Evolutionary conservation across 202 grass and related monocot species (phyloP), one percentile per base, ranked within the genome.

Genomic region (Bolboschoenoplectus hybrid): DNA sequence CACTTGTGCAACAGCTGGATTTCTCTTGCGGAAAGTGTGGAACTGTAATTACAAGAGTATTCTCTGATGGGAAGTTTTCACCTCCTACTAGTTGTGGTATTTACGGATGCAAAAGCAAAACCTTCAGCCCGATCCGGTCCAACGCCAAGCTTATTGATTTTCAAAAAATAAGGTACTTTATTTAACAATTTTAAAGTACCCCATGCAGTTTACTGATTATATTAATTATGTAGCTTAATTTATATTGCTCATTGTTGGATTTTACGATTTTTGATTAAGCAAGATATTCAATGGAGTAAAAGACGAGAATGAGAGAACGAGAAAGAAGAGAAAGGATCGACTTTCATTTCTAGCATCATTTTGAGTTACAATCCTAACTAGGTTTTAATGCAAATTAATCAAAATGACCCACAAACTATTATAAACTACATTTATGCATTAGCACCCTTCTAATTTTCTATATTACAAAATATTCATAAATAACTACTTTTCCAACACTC

Each of bases 21-120:
- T 98, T 98, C 80, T 64, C 61, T 13, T 98, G 96, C 63, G 84
- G 85, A 84, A 98, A 95, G 80, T 98, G 95, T 65, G 57, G 36
- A 86, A 79, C n/a, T 85, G 0, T 26, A 50, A 88, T 89, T 43
- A 41, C 6, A 5, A 82, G 87, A 47, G 66, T 82, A 45, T 94
- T 98, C 60, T 85, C 61, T 78, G 93, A 98, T 87, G 96, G 96
- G 12, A 98, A 95, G 66, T 95, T 95, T 92, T 94, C 90, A 65
- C 89, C 93, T 55, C 96, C 96, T 40, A 56, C 84, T 78, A 90
- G 86, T 55, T 98, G 96, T 70, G 11, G 3, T 87, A 85, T 86
- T 46, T 89, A 86, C 26, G 93, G 96, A 80, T 98, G 96, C 90
- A 98, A 92, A 76, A 91, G 93, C 86, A 89, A 84, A 84, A 91